Evolutionary conservation across 164 flowering plant genomes (phyloP).

Genomic region (Taxillus chinensis): DNA sequence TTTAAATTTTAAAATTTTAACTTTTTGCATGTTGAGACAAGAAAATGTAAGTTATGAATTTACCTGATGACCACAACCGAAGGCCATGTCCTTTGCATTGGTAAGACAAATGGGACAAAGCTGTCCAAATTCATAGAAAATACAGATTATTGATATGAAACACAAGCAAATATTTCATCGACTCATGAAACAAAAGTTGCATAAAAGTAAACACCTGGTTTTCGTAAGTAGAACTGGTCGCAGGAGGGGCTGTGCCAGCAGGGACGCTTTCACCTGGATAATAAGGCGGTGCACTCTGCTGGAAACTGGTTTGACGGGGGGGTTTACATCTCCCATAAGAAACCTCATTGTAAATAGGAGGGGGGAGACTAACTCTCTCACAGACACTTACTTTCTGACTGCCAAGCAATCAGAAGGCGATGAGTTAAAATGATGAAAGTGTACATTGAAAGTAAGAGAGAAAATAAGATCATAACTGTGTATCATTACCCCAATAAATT

Average conservation of each 20-base stretch:
- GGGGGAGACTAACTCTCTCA: constrained; percentile 66
- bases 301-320: constrained; percentile 29
- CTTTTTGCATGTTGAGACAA: too few species aligned
- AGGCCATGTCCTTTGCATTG: constrained; percentile 68
- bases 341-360: constrained; percentile 38
- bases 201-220: constrained; percentile 32
- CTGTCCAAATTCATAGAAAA: constrained; percentile 26
- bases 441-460: neutral
- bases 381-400: constrained; percentile 41
- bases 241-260: constrained; percentile 42
- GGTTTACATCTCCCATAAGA: constrained; percentile 31
- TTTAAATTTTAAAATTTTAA: too few species aligned
- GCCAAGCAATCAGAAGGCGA: constrained; percentile 11
- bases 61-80: constrained; percentile 94
- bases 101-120: constrained; percentile 67
- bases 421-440: neutral
- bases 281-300: constrained; percentile 35
- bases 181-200: neutral
- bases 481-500: constrained; percentile 56
- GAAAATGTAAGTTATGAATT: neutral
- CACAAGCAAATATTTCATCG: too few species aligned
- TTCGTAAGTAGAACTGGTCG: constrained; percentile 39
- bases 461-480: neutral
- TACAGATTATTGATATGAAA: neutral
- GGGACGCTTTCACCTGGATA: constrained; percentile 14